These are phyloP conservation scores for Ceratobasidium sp. DNA, from an alignment of 1,284 basidiomycete genomes.

Conservation along the genomic window DNA sequence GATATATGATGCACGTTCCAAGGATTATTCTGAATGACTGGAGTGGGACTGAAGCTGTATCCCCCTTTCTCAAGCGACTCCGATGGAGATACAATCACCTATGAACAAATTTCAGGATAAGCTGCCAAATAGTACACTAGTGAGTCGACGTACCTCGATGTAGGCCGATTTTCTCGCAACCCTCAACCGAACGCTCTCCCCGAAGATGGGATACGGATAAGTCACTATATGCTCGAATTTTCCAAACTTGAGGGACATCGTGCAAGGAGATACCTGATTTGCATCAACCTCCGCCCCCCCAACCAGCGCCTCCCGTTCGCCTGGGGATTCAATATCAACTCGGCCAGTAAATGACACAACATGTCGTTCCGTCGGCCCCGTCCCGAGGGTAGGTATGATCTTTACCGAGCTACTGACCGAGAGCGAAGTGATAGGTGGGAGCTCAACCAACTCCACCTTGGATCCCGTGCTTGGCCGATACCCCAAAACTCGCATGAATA, in stretches of 20 bases:
- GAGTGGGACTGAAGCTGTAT: neutral
- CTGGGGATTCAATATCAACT: neutral
- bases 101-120: no score
- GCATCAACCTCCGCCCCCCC: neutral
- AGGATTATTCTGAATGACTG: neutral
- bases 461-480: slow-evolving; percentile 44
- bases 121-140: no score
- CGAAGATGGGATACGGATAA: slow-evolving; percentile 31
- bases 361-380: neutral
- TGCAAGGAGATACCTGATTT: slow-evolving; percentile 18
- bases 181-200: neutral
- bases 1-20: slow-evolving; percentile 30
- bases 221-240: neutral
- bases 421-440: neutral
- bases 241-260: neutral
- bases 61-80: slow-evolving; percentile 2
- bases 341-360: slow-evolving; percentile 8
- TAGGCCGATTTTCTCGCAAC: slow-evolving; percentile 39
- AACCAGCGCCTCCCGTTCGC: neutral
- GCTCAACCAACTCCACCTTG: neutral
- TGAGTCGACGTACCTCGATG: slow-evolving; percentile 32
- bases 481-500: slow-evolving; percentile 55
- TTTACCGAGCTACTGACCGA: neutral
- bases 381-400: no score
- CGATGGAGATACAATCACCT: slow-evolving; percentile 17